Conservation (phyloP, 768 basidiomycete species). For the Mycena rebaudengoi region DNA sequence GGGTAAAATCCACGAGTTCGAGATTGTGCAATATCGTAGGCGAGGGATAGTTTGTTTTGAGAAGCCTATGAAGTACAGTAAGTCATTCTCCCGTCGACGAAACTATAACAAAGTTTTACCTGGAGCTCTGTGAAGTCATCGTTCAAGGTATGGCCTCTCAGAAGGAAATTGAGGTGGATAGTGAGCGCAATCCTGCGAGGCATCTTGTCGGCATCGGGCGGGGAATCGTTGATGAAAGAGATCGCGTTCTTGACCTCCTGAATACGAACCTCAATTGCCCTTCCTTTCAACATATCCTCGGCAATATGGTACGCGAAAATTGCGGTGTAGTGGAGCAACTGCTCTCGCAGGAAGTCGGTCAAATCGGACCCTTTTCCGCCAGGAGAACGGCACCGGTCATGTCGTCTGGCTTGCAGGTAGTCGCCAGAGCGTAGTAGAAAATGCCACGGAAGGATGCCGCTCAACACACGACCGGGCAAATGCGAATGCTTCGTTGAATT, state of each 20-base stretch:
- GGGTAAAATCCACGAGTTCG: not conserved
- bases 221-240: not conserved
- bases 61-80: not conserved
- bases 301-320: not conserved
- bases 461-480: not conserved
- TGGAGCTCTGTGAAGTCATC: not conserved
- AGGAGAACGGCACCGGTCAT: not conserved
- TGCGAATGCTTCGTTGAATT: not conserved
- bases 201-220: not conserved
- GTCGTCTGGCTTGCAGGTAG: not conserved
- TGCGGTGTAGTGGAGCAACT: not conserved
- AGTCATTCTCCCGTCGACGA: not conserved
- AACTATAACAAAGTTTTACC: not conserved
- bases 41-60: not conserved
- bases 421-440: slow-evolving; percentile 5
- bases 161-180: not conserved
- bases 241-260: not conserved
- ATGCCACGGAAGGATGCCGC: not conserved
- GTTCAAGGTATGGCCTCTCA: not conserved
- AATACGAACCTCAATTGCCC: not conserved
- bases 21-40: not conserved
- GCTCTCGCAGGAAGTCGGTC: not conserved
- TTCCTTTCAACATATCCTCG: not conserved
- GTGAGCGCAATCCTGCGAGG: not conserved
- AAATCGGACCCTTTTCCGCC: not conserved